Percentiles rank a stretch among this genome's conserved stretches.
Conservation (phyloP, 768 basidiomycete species). For the Calocybe cyanea region DNA sequence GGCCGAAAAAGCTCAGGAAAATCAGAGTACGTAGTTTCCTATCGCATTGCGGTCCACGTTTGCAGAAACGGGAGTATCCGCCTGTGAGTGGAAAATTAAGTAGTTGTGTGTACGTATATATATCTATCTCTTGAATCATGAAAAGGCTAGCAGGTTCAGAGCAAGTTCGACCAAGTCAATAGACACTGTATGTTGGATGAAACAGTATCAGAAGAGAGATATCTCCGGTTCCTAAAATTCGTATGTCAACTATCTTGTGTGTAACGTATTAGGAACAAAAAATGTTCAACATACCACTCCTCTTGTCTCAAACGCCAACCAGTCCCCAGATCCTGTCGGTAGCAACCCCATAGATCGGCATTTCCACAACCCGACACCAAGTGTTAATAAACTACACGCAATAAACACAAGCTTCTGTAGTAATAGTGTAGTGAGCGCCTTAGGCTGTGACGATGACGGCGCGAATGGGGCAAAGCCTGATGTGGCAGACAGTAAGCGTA, state of each 20-base stretch:
- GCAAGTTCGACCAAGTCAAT: no score
- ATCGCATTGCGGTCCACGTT: neutral
- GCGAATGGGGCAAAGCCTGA: constrained; percentile 74
- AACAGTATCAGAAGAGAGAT: constrained; percentile 6
- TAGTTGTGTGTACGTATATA: no score
- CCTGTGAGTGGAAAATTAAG: no score
- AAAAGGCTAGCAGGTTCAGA: no score
- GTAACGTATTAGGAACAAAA: neutral
- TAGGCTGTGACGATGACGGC: constrained; percentile 54
- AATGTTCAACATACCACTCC: constrained; percentile 48
- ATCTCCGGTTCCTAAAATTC: constrained; percentile 12
- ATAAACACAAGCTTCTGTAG: constrained; percentile 72
- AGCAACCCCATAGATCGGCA: constrained; percentile 90
- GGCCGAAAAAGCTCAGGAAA: neutral
- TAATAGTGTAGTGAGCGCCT: constrained; percentile 51
- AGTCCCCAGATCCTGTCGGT: constrained; percentile 89
- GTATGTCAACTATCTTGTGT: neutral
- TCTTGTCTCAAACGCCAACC: constrained; percentile 90
- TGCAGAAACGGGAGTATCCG: no score
- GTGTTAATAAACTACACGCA: constrained; percentile 69
- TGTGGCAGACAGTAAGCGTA: neutral
- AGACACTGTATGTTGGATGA: no score
- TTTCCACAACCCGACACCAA: constrained; percentile 88
- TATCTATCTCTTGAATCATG: no score
- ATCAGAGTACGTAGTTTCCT: neutral